A percentile compares a stretch with the other conserved stretches of the same genome.
phyloP scores from a whole-genome alignment of 2,329 filamentous ascomycete species.

The Trichoderma hamatum region DNA sequence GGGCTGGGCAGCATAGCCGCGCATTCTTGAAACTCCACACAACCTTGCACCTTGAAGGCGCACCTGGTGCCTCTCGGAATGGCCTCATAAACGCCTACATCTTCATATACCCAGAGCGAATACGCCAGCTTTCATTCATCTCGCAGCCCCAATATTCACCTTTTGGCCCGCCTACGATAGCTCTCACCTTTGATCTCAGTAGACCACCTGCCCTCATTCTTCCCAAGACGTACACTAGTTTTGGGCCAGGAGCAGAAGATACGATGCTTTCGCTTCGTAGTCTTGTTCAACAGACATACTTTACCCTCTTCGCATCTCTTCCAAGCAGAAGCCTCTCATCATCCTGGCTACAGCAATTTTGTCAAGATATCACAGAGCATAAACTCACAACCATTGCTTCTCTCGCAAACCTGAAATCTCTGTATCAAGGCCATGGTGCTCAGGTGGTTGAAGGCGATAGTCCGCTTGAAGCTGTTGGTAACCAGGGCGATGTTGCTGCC shows the following conservation, averaged over 20 bases:
- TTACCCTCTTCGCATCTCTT: conserved; percentile 3
- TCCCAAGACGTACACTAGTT: background rate
- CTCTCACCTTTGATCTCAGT: conserved; percentile 2
- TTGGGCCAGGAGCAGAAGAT: background rate
- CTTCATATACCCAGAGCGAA: conserved; percentile 6
- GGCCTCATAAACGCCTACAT: conserved; percentile 1
- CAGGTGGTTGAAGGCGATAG: conserved; percentile 3
- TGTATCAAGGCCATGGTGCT: conserved; percentile 7
- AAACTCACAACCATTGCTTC: background rate
- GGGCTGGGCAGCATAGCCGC: background rate
- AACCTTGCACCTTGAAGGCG: background rate
- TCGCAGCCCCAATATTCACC: background rate
- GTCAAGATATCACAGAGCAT: background rate
- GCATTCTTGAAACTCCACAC: conserved; percentile 14
- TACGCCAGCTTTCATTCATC: conserved; percentile 8
- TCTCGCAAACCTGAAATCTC: background rate
- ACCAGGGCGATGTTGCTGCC: background rate
- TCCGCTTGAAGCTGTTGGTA: background rate
- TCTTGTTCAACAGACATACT: background rate
- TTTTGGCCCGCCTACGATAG: background rate
- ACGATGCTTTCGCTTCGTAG: conserved; percentile 4
- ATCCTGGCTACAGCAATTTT: background rate
- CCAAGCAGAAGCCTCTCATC: background rate
- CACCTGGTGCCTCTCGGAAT: background rate
- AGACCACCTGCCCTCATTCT: conserved; percentile 2